Evolutionary conservation across 441 rosid species (phyloP), one percentile per base, ranked within the genome.

Genomic region (Arabidopsis hybrid): DNA sequence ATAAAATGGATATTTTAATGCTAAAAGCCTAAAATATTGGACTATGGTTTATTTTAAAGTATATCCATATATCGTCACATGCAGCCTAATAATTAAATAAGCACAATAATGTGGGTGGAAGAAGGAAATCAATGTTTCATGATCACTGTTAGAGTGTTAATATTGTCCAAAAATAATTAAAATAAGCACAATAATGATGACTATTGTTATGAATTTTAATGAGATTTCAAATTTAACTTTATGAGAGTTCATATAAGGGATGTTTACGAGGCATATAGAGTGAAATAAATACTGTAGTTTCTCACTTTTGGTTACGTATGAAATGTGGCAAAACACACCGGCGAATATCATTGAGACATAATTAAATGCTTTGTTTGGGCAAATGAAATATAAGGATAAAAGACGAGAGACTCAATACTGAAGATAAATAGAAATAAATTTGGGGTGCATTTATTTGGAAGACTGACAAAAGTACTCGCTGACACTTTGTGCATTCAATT

Each of bases 391-490:
- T 2, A 46, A n/a, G 39, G 18, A 51, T 11, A 50, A 49, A 35
- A 60, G 52, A 42, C 38, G 55, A 67, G 61, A 47, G 45, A 39
- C 60, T 38, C 57, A 36, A 34, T 4, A 34, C 12, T 64, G 42
- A 21, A 59, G 61, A 49, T 66, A 31, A 39, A 38, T 35, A 51
- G 13, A 18, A 60, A 60, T 38, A 69, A 76, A 35, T 43, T 43
- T 36, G 67, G 67, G 0, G 2, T 4, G 61, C 72, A 76, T 76
- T 76, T 56, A 70, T 13, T 57, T 70, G 62, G 64, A 64, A 57
- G 79, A 70, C 76, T 70, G 80, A 76, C 80, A 76, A 76, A 76
- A 70, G 76, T 58, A 64, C 67, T 70, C 71, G 35, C 67, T 76
- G 75, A 70, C 79, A 76, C 75, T 47, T 70, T 64, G 71, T 64